Evolutionary conservation across 2,329 filamentous ascomycete species (phyloP), one percentile per base, ranked within the genome.

Genomic region (Periconia sp.): DNA sequence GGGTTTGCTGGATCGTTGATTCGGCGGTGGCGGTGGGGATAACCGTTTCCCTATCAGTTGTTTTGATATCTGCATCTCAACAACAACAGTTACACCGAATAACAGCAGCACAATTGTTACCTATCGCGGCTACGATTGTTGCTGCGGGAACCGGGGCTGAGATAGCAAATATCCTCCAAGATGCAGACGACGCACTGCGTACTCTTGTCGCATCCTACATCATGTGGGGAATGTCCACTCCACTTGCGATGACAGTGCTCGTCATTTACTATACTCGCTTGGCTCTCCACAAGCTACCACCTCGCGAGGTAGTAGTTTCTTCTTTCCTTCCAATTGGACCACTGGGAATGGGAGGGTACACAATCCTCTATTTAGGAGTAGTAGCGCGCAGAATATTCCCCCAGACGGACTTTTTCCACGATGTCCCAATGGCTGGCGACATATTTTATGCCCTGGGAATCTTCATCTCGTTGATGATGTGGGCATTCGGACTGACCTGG

Each of bases 241-340:
- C 82, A 0, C 72, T 90, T 47, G 82, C 86, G 1, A 81, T 86
- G 69, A 79, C 81, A 41, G 81, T 89, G 18, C 74, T 90, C 23
- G 84, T 83, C 11, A 81, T 90, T 37, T 91, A 90, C 71, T 89
- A 88, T 64, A 84, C 87, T 54, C 84, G 87, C 11, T 77, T 91
- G 10, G 85, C 83, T 3, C 69, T 90, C 2, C 82, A 90, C 70
- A 84, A 85, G 40, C 77, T 90, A 14, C 87, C 87, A 0, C 82
- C 85, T 1, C 79, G 82, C 46, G 87, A 89, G 64, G 82, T 85
- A 51, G 85, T 90, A 42, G 85, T 89, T 10, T 87, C 83, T 2
- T 82, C 85, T 7, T 88, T 90, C 59, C 73, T 90, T 0, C 87
- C 87, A 0, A 76, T 90, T 0, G 86, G 87, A 0, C 86, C 87